phyloP scores from a whole-genome alignment of 306 rosid species.

The Hylodesmum podocarpum region DNA sequence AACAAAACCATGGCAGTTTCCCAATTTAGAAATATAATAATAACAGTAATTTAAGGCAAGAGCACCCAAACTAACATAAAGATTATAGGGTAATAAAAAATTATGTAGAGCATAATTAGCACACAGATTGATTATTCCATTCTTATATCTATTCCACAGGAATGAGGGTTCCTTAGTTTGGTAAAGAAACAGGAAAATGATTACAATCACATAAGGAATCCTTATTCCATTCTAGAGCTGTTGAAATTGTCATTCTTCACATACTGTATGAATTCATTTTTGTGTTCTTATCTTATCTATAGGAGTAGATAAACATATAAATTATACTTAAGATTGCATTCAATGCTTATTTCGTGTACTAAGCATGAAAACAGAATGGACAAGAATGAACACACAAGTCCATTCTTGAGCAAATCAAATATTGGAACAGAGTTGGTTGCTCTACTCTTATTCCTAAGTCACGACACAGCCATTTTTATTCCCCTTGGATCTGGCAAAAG shows the following conservation, averaged over 20 bases:
- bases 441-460: constrained; percentile 8
- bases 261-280: constrained; percentile 5
- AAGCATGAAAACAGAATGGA: neutral
- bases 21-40: neutral
- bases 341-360: constrained; percentile 6
- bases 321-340: neutral
- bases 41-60: constrained; percentile 10
- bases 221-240: neutral
- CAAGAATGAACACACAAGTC: constrained; percentile 2
- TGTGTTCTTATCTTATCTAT: neutral
- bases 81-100: constrained; percentile 3
- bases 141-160: neutral
- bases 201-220: constrained; percentile 1
- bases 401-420: constrained; percentile 12
- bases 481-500: neutral
- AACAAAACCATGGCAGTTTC: constrained; percentile 2
- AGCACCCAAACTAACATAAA: constrained; percentile 4
- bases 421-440: constrained; percentile 6
- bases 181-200: neutral
- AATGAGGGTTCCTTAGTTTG: neutral
- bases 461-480: constrained; percentile 11
- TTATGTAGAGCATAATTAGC: neutral
- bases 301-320: neutral
- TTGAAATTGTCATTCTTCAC: neutral
- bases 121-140: constrained; percentile 11